A percentile compares a stretch with the other conserved stretches of the same genome.
Conservation (phyloP, 2,329 filamentous ascomycete genomes). For the Cladosporium oxysporum region DNA sequence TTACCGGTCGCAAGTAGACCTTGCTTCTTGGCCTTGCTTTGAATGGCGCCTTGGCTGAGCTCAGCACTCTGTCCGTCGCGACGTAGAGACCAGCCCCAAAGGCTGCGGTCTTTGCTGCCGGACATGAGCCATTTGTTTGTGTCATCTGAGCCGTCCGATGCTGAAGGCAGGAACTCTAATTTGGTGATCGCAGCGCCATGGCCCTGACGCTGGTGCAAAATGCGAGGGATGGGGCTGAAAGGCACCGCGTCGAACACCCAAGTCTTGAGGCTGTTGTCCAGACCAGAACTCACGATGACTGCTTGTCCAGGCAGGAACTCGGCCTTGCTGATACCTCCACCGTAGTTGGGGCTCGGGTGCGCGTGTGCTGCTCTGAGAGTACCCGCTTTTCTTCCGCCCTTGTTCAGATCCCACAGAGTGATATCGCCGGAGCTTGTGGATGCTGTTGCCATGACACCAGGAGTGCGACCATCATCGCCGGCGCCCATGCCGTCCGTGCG, state of each 20-base stretch:
- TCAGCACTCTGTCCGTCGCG: slow-evolving; percentile 93
- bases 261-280: slow-evolving; percentile 90
- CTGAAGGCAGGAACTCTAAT: slow-evolving; percentile 80
- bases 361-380: slow-evolving; percentile 87
- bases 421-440: slow-evolving; percentile 79
- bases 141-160: slow-evolving; percentile 85
- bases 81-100: slow-evolving; percentile 96
- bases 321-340: slow-evolving; percentile 79
- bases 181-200: slow-evolving; percentile 84
- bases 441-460: slow-evolving; percentile 93
- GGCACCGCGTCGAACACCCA: slow-evolving; percentile 96
- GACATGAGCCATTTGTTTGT: slow-evolving; percentile 94
- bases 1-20: slow-evolving; percentile 59
- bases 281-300: slow-evolving; percentile 83
- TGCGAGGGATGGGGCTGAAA: slow-evolving; percentile 81
- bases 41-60: slow-evolving; percentile 84
- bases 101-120: slow-evolving; percentile 81
- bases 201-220: slow-evolving; percentile 81
- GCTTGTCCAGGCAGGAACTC: slow-evolving; percentile 90
- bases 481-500: slow-evolving; percentile 86
- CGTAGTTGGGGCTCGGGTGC: slow-evolving; percentile 68
- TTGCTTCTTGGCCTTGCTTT: slow-evolving; percentile 85
- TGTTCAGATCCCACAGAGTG: slow-evolving; percentile 94
- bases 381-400: slow-evolving; percentile 81
- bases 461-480: slow-evolving; percentile 78